Base-by-base conservation (phyloP, 176 grass and related monocot species). In the Paspalum vaginatum region DNA sequence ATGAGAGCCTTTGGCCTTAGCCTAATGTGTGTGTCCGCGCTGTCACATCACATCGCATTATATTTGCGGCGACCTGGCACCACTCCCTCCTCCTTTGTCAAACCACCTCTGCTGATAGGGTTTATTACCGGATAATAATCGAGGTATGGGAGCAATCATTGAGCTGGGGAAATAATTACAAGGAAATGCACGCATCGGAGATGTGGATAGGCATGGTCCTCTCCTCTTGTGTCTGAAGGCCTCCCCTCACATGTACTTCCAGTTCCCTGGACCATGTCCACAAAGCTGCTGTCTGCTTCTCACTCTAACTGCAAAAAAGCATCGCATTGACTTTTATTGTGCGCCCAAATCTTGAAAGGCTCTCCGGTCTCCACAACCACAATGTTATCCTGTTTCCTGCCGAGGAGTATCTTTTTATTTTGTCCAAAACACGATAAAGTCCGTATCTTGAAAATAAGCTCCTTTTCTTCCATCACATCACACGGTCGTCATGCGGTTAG, bases 311-410 rank as follows among this genome's bases (percentile, higher is more conserved):
- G 24, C 37, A 18, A 50, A 67, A n/a, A 84, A 40, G 70, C 13
- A 11, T 14, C 12, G 41, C 49, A 49, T 76, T 68, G 81, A 68
- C 81, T 76, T 68, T 25, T 74, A 53, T 61, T 18, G 24, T 9
- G 40, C 47, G 11, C 22, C 40, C 9, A 24, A 24, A 75, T 66
- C 81, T 74, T 67, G 81, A 61, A 47, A 54, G 32, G 45, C 13
- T 39, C 49, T 11, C 11, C 58, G 45, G 20, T 39, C 49, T 11
- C 11, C 58, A 13, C 5, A 9, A 43, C 42, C 40, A 38, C 6
- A 56, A 9, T 7, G 9, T 41, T 42, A 38, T 74, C 27, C 70
- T 40, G 26, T 74, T 56, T 56, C 54, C 32, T 40, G 5, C 54
- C 54, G 4, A 57, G 54, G 9, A 22, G 42, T 43, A 43, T 8